phyloP scores from a whole-genome alignment of 2,329 filamentous ascomycete species.

The Triangularia setosa region DNA sequence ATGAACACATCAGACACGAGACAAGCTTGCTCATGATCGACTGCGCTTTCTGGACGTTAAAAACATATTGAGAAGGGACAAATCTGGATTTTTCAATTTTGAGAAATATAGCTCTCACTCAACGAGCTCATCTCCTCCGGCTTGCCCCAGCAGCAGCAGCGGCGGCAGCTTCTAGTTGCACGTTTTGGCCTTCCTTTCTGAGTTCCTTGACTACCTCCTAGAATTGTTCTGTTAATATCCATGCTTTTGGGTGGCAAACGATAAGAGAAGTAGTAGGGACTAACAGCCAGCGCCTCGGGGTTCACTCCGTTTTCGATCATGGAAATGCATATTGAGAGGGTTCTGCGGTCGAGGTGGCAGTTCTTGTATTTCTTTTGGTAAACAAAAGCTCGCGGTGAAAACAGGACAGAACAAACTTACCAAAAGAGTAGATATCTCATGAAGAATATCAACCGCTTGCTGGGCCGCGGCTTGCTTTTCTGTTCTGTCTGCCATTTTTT shows the following conservation, averaged over 20 bases:
- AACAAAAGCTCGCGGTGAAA: neutral
- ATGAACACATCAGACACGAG: neutral
- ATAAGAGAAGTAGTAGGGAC: conserved; percentile 31
- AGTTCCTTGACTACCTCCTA: conserved; percentile 4
- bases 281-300: conserved; percentile 87
- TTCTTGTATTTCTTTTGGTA: conserved; percentile 55
- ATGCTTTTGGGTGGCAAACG: neutral
- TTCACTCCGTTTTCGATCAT: conserved; percentile 97
- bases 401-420: conserved; percentile 50
- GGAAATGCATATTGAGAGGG: conserved; percentile 90
- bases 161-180: neutral
- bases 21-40: neutral
- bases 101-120: neutral
- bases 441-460: conserved; percentile 76
- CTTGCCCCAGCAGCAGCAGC: neutral
- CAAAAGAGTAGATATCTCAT: conserved; percentile 84
- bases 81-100: neutral
- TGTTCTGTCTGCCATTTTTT: conserved; percentile 39
- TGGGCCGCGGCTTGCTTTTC: conserved; percentile 74
- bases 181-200: conserved; percentile 1
- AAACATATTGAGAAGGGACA: neutral
- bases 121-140: neutral
- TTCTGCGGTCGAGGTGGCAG: conserved; percentile 85
- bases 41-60: too few relatives aligned
- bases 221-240: neutral